phyloP scores from a whole-genome alignment of 129 eudicot genomes.

The Daucus carota region DH1_v3.0 NC_030387.2:5743001-5743500 shows the following conservation, averaged over 20 bases:
- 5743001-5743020: not conserved
- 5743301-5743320: not conserved
- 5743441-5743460: not conserved
- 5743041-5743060: not conserved
- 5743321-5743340: not conserved
- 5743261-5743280: too few species aligned
- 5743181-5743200: not conserved
- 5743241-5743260: not conserved
- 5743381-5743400: not conserved
- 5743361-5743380: not conserved
- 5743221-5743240: too few species aligned
- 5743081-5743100: not conserved
- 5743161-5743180: too few species aligned
- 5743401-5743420: not conserved
- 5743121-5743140: not conserved
- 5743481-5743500: not conserved
- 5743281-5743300: not conserved
- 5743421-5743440: not conserved
- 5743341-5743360: not conserved
- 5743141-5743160: not conserved
- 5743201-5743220: too few species aligned
- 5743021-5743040: not conserved
- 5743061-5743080: not conserved
- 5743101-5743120: not conserved
- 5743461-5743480: not conserved